phyloP scores from a whole-genome alignment of 2,329 filamentous ascomycete genomes.

The Ceratocystiopsis sp. region DNA sequence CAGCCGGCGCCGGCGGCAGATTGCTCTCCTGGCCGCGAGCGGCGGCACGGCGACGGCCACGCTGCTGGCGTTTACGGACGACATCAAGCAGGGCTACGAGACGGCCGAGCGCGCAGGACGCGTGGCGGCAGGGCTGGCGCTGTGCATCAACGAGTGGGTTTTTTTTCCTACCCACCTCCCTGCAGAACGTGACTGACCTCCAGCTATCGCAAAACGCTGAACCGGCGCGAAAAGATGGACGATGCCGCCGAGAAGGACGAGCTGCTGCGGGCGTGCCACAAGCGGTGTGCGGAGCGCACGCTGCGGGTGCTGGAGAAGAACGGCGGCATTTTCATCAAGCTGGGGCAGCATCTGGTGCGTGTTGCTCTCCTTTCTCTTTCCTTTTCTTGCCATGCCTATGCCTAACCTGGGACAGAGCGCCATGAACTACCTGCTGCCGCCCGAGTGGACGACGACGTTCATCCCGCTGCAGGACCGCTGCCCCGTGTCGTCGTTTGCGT shows the following conservation, averaged over 20 bases:
- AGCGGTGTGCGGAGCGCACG: conserved; percentile 80
- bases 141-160: conserved; percentile 75
- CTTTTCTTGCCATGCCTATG: not conserved
- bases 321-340: conserved; percentile 95
- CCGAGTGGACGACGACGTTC: conserved; percentile 90
- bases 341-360: conserved; percentile 74
- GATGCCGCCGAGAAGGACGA: conserved; percentile 47
- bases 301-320: conserved; percentile 82
- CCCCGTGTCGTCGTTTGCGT: conserved; percentile 76
- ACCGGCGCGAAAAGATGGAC: conserved; percentile 42
- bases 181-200: not conserved
- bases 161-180: not conserved
- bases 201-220: conserved; percentile 79
- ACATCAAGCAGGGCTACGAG: conserved; percentile 60
- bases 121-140: conserved; percentile 54
- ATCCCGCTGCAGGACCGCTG: conserved; percentile 92
- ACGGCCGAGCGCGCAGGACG: conserved; percentile 62
- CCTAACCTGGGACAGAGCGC: conserved; percentile 41
- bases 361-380: not conserved
- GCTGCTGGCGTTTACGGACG: conserved; percentile 39
- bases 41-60: conserved; percentile 29
- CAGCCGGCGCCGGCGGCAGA: conserved; percentile 11
- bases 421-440: conserved; percentile 83
- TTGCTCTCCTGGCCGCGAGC: conserved; percentile 31
- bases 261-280: conserved; percentile 70